phyloP scores from a whole-genome alignment of 768 basidiomycete species.

The Suillus clintonianus region DNA sequence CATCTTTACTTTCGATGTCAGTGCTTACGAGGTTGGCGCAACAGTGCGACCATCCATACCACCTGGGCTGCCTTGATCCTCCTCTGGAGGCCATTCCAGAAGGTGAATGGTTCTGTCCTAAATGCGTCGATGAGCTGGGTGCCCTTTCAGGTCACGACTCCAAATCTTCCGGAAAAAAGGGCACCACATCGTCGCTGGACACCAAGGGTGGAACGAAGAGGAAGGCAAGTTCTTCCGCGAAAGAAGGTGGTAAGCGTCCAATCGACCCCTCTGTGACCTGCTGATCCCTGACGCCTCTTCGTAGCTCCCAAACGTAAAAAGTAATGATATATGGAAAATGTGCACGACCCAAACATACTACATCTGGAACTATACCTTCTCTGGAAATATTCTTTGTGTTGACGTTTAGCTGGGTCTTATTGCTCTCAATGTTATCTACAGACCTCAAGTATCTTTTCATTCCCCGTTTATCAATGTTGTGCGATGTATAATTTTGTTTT shows the following conservation, averaged over 20 bases:
- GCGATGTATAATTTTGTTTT: not conserved
- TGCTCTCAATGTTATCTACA: not conserved
- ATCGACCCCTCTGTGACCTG: conserved; percentile 27
- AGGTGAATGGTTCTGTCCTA: conserved; percentile 91
- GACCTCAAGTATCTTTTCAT: not conserved
- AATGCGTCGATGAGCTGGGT: conserved; percentile 62
- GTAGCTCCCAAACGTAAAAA: conserved; percentile 4
- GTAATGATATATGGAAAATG: not conserved
- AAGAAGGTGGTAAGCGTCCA: conserved; percentile 37
- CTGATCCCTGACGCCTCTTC: not conserved
- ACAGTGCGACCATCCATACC: conserved; percentile 90
- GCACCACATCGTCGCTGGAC: conserved; percentile 20
- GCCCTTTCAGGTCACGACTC: conserved; percentile 34
- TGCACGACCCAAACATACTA: not conserved
- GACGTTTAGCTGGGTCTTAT: not conserved
- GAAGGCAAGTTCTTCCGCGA: conserved; percentile 42
- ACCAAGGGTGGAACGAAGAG: conserved; percentile 41
- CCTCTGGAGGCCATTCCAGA: conserved; percentile 78
- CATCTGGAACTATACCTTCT: conserved; percentile 2
- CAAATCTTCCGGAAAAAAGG: conserved; percentile 13
- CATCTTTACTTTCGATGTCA: not conserved
- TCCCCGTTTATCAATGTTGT: not conserved
- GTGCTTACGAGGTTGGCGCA: not conserved
- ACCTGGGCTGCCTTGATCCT: conserved; percentile 78
- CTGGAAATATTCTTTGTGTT: not conserved